phyloP scores from a whole-genome alignment of 345 rosid species.

The Rhodamnia argentea region DNA sequence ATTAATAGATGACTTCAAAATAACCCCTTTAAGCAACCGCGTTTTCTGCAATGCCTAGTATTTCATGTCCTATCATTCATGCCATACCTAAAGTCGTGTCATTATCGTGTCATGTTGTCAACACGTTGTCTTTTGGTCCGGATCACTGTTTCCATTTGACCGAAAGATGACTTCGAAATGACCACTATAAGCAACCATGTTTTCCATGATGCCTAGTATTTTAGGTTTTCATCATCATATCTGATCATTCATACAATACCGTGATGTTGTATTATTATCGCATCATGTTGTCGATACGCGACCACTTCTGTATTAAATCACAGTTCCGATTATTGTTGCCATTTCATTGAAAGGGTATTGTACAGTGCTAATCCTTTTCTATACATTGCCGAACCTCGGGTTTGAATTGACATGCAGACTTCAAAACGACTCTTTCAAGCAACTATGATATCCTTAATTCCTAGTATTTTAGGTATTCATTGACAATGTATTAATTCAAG shows the following conservation, averaged over 20 bases:
- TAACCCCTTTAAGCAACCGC: too few relatives aligned
- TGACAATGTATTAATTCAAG: not conserved
- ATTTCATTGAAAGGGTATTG: not conserved
- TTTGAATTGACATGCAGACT: not conserved
- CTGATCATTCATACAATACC: not conserved
- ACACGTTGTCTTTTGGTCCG: too few relatives aligned
- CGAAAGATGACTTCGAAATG: too few relatives aligned
- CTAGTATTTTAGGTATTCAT: not conserved
- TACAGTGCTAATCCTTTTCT: not conserved
- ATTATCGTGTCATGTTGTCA: too few relatives aligned
- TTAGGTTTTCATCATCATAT: not conserved
- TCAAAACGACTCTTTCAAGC: too few relatives aligned
- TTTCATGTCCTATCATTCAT: too few relatives aligned
- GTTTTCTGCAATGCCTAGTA: too few relatives aligned
- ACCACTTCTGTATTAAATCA: not conserved
- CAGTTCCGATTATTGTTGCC: not conserved
- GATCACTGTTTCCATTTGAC: too few relatives aligned
- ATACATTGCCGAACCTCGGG: not conserved
- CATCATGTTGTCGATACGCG: not conserved
- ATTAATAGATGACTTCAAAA: too few relatives aligned
- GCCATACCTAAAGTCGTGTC: too few relatives aligned
- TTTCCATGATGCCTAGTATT: not conserved
- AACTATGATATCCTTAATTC: too few relatives aligned
- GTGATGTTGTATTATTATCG: accelerated
- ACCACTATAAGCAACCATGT: too few relatives aligned